phyloP scores from a whole-genome alignment of 2,329 filamentous ascomycete genomes.

The Clonostachys rhizophaga region DNA sequence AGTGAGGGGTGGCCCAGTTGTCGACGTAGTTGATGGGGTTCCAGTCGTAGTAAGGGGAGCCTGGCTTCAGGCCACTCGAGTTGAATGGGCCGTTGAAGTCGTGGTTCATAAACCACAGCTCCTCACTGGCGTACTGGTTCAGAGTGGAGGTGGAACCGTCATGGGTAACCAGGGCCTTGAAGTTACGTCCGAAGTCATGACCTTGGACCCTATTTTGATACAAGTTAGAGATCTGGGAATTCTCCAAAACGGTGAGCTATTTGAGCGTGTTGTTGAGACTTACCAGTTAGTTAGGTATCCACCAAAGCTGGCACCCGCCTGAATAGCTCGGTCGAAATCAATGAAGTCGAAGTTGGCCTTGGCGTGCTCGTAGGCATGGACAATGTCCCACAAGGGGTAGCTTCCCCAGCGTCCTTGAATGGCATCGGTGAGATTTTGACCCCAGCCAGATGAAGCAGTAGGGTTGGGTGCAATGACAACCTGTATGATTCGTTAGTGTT shows the following conservation, averaged over 20 bases:
- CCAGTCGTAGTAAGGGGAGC: slow-evolving; percentile 49
- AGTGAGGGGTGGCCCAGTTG: slow-evolving; percentile 74
- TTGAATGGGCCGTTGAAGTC: slow-evolving; percentile 51
- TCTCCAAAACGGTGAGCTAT: neutral
- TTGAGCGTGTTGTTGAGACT: slow-evolving; percentile 29
- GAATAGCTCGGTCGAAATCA: slow-evolving; percentile 59
- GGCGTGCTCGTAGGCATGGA: slow-evolving; percentile 66
- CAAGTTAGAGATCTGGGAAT: too few species aligned
- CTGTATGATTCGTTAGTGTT: neutral
- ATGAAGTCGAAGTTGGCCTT: slow-evolving; percentile 55
- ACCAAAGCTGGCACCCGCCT: slow-evolving; percentile 63
- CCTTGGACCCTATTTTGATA: slow-evolving; percentile 59
- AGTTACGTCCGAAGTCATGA: slow-evolving; percentile 68
- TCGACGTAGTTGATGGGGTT: slow-evolving; percentile 17
- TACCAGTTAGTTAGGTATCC: slow-evolving; percentile 65
- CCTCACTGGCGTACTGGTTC: slow-evolving; percentile 52
- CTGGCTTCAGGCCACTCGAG: slow-evolving; percentile 53
- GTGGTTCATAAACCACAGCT: slow-evolving; percentile 57
- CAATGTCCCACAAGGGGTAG: slow-evolving; percentile 71
- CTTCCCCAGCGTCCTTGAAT: slow-evolving; percentile 75
- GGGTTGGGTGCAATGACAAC: slow-evolving; percentile 70
- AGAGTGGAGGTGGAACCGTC: slow-evolving; percentile 69
- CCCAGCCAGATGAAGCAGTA: slow-evolving; percentile 71
- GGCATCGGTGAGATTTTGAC: slow-evolving; percentile 64
- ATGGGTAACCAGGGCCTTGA: slow-evolving; percentile 77